These are phyloP conservation scores for Yarrowia yakushimensis DNA, from an alignment of 805 yeast genomes.

Conservation along the genomic window DNA sequence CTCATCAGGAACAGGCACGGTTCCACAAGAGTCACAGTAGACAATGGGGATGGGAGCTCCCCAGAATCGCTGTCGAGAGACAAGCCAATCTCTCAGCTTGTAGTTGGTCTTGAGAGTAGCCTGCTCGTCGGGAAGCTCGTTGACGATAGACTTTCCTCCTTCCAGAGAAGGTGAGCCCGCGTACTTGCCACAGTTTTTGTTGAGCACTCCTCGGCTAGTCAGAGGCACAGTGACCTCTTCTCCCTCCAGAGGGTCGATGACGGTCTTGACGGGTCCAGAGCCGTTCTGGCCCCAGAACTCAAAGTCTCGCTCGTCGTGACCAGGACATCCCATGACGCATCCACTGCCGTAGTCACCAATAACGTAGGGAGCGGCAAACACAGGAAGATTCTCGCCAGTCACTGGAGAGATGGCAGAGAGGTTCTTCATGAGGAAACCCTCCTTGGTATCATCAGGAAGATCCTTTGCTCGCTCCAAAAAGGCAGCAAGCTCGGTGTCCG, in stretches of 20 bases:
- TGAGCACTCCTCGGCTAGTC: constrained; percentile 48
- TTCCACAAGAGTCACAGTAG: constrained; percentile 81
- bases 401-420: constrained; percentile 58
- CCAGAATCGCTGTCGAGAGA: constrained; percentile 95
- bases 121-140: constrained; percentile 39
- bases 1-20: constrained; percentile 86
- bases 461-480: constrained; percentile 45
- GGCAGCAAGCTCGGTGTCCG: constrained; percentile 42
- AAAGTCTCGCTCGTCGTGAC: constrained; percentile 80
- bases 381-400: constrained; percentile 50
- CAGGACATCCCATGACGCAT: constrained; percentile 98
- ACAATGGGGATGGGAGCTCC: constrained; percentile 97
- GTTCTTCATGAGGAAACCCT: constrained; percentile 51
- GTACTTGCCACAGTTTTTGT: constrained; percentile 47
- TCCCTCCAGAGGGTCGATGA: constrained; percentile 41
- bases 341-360: constrained; percentile 80
- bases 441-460: constrained; percentile 49
- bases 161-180: constrained; percentile 48
- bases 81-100: constrained; percentile 86
- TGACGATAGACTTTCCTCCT: constrained; percentile 51
- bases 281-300: constrained; percentile 72
- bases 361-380: constrained; percentile 89
- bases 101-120: constrained; percentile 28
- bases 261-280: constrained; percentile 44
- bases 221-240: constrained; percentile 35